A percentile compares a stretch with the other conserved stretches of the same genome.
phyloP scores from a whole-genome alignment of 257 asterid species.

The Jacaranda mimosifolia region DNA sequence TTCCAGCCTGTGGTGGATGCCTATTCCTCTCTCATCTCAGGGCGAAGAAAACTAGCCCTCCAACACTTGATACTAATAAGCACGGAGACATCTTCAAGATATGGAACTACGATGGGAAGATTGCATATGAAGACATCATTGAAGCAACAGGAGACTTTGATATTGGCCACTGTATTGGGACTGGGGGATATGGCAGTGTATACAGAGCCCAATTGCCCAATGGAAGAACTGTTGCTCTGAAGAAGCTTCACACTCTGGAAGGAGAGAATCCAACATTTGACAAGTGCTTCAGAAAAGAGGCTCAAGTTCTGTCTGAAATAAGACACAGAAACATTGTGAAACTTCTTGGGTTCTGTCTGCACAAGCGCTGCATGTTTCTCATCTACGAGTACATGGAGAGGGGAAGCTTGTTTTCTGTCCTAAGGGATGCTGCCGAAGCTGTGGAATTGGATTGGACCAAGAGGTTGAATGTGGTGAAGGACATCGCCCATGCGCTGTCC shows the following conservation, averaged over 20 bases:
- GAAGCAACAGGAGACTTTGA: constrained; percentile 20
- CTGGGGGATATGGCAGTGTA: constrained; percentile 27
- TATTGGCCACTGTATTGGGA: constrained; percentile 6
- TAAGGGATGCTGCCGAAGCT: neutral
- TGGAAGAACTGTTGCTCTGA: too few relatives aligned
- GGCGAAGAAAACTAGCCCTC: neutral
- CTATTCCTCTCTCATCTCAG: neutral
- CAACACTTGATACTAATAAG: neutral
- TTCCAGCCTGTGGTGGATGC: neutral
- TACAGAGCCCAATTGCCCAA: constrained; percentile 25
- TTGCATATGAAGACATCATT: constrained; percentile 10
- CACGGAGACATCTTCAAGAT: constrained; percentile 1
- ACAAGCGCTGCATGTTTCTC: constrained; percentile 20
- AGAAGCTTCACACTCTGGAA: too few relatives aligned
- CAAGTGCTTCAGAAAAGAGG: constrained; percentile 4
- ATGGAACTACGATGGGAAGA: constrained; percentile 30
- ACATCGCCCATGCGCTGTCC: too few relatives aligned
- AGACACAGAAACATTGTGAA: constrained; percentile 20
- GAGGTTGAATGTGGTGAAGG: too few relatives aligned
- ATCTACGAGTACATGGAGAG: constrained; percentile 18
- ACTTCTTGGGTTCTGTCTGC: constrained; percentile 18
- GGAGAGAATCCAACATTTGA: too few relatives aligned
- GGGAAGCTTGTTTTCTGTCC: neutral
- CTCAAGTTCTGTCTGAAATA: neutral
- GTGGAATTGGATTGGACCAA: constrained; percentile 11